Evolutionary conservation across 495 filamentous ascomycete species (phyloP).

Genomic region (Penicillium crystallinum): DNA sequence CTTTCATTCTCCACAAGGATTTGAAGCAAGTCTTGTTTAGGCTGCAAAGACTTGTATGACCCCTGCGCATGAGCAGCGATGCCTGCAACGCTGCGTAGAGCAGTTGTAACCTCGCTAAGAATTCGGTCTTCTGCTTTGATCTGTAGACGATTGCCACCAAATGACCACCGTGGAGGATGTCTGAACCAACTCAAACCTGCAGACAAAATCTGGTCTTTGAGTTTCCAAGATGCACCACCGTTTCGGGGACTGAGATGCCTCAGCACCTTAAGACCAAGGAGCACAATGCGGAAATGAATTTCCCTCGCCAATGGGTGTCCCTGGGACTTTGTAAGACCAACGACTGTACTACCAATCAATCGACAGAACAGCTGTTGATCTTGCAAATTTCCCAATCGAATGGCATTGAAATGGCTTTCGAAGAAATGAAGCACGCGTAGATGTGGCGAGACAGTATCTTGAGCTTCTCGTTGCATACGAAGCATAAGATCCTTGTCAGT

Average conservation of each 20-base stretch:
- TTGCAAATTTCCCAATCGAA: slow-evolving; percentile 71
- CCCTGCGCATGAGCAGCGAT: slow-evolving; percentile 52
- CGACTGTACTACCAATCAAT: slow-evolving; percentile 67
- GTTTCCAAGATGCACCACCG: slow-evolving; percentile 56
- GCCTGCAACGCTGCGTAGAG: slow-evolving; percentile 50
- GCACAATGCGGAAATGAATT: slow-evolving; percentile 77
- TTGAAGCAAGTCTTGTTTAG: slow-evolving; percentile 74
- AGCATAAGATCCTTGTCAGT: slow-evolving; percentile 73
- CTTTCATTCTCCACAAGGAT: slow-evolving; percentile 81
- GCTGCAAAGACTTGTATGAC: slow-evolving; percentile 58
- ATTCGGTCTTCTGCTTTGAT: slow-evolving; percentile 86
- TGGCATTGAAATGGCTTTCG: slow-evolving; percentile 89
- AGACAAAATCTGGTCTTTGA: slow-evolving; percentile 85
- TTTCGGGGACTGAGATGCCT: slow-evolving; percentile 60
- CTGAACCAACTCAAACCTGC: slow-evolving; percentile 86
- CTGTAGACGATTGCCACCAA: slow-evolving; percentile 88
- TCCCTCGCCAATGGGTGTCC: slow-evolving; percentile 86
- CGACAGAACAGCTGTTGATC: slow-evolving; percentile 76
- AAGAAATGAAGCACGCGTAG: slow-evolving; percentile 81
- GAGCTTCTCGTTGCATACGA: slow-evolving; percentile 67
- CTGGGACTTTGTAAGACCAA: slow-evolving; percentile 61
- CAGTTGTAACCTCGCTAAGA: slow-evolving; percentile 66
- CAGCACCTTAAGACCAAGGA: slow-evolving; percentile 75
- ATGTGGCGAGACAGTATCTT: slow-evolving; percentile 80
- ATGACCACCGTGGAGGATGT: slow-evolving; percentile 82